Evolutionary conservation across 108 stramenopile genomes (phyloP).

Genomic region (Discostella pseudostelligera): DNA sequence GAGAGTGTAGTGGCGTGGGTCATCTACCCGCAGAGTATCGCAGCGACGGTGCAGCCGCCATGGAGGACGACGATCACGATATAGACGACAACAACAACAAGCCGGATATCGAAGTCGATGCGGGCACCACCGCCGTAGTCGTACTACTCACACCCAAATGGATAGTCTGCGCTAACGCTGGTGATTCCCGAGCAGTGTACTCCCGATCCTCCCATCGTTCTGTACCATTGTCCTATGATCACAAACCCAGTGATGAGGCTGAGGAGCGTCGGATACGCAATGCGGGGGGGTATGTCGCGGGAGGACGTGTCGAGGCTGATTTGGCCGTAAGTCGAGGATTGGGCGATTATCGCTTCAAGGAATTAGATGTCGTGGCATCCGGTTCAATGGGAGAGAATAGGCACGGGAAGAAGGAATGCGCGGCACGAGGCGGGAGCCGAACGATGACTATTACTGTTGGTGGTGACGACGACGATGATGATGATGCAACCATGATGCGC

Average conservation of each 20-base stretch:
- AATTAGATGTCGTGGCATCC: slow-evolving; percentile 29
- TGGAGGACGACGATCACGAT: neutral
- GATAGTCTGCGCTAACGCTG: slow-evolving; percentile 94
- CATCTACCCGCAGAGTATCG: neutral
- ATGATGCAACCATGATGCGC: slow-evolving; percentile 19
- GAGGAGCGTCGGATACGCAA: slow-evolving; percentile 66
- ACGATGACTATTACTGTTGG: slow-evolving; percentile 1
- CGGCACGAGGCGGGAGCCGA: slow-evolving; percentile 2
- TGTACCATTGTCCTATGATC: slow-evolving; percentile 83
- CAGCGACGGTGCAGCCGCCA: neutral
- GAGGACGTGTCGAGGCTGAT: slow-evolving; percentile 89
- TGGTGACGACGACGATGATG: slow-evolving; percentile 1
- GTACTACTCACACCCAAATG: slow-evolving; percentile 83
- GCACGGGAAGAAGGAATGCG: neutral
- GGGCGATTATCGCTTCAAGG: slow-evolving; percentile 91
- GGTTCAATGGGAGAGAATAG: slow-evolving; percentile 32
- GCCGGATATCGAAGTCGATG: slow-evolving; percentile 41
- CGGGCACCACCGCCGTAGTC: slow-evolving; percentile 88
- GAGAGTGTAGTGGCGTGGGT: neutral
- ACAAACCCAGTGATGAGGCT: slow-evolving; percentile 82
- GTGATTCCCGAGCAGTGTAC: slow-evolving; percentile 89
- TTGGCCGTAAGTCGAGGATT: slow-evolving; percentile 88
- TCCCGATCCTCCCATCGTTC: slow-evolving; percentile 35
- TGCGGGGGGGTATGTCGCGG: slow-evolving; percentile 69
- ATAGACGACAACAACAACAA: slow-evolving; percentile 13